Base-by-base conservation (phyloP, 2,329 filamentous ascomycete genomes). In the Claviceps monticola region DNA sequence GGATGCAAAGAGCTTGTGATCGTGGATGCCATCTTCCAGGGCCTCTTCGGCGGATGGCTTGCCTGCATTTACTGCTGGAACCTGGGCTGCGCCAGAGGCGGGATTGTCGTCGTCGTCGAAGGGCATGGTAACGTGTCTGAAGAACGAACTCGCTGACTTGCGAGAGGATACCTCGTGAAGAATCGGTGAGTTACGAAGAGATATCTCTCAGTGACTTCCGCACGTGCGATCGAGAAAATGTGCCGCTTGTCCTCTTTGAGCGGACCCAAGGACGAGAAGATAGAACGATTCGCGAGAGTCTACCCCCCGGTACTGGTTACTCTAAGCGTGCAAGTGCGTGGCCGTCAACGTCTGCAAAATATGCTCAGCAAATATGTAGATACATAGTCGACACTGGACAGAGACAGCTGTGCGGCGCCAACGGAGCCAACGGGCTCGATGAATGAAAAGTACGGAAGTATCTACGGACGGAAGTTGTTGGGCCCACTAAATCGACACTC, bases 1-100 rank as follows among this genome's bases (percentile, higher is more conserved):
- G 34, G 75, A 70, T 3, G 71, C 70, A 56, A 83, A 82, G 56
- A 90, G 83, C 57, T 86, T 83, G 66, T 91, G 96, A 69, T 97
- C 91, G 61, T 90, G 88, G 2, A 83, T 79, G 65, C 90, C 86
- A 60, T 95, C 90, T 42, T 84, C 84, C 50, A 83, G 74, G 55
- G 82, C 80, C 47, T 80, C 74, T 52, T 86, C 81, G 45, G 60
- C 58, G 9, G 59, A 58, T 6, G 59, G 54, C 19, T 59, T 59
- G 42, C 58, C 64, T 36, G 66, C 63, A 39, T 58, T 59, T 49
- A 56, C 58, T n/a, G 53, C 48, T n/a, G 51, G 45, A 8, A 55
- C 53, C 5, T 53, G 43, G 19, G 58, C 55, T 5, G 50, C 56
- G n/a, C 55, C 53, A 16, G 58, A 50, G 41, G 56, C 60, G 17